phyloP scores from a whole-genome alignment of 2,329 filamentous ascomycete species.

The Xylariales sp. region DNA sequence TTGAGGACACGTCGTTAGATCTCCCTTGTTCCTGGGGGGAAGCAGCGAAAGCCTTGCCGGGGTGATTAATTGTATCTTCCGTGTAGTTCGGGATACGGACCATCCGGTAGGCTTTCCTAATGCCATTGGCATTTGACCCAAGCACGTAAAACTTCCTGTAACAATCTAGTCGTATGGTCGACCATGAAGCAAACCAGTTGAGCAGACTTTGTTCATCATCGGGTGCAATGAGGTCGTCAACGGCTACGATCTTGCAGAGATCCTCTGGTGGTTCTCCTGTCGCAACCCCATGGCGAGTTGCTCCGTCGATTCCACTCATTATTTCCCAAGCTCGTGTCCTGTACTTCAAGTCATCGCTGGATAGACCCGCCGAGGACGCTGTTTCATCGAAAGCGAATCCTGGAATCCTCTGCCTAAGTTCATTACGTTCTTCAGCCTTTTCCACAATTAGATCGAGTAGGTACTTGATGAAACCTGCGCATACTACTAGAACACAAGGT shows the following conservation, averaged over 20 bases:
- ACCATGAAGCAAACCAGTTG: constrained; percentile 60
- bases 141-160: constrained; percentile 53
- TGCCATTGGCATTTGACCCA: constrained; percentile 35
- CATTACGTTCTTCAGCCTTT: constrained; percentile 21
- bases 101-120: constrained; percentile 21
- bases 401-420: constrained; percentile 9
- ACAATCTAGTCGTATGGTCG: constrained; percentile 40
- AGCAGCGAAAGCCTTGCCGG: constrained; percentile 21
- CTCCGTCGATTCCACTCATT: constrained; percentile 19
- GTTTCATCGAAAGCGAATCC: background rate
- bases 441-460: constrained; percentile 30
- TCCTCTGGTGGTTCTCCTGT: constrained; percentile 28
- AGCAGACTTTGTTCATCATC: constrained; percentile 60
- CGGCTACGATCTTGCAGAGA: constrained; percentile 36
- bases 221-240: constrained; percentile 43
- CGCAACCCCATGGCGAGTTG: constrained; percentile 15
- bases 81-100: constrained; percentile 34
- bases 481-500: constrained; percentile 29
- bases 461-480: constrained; percentile 30
- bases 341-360: constrained; percentile 1
- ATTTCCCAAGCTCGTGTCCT: constrained; percentile 7
- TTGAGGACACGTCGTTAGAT: constrained; percentile 7
- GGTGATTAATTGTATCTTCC: constrained; percentile 29
- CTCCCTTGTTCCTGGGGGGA: background rate
- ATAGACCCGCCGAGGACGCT: background rate